A percentile compares a stretch with the other conserved stretches of the same genome.
Conservation (phyloP, 2,329 filamentous ascomycete genomes). For the Neonectria neomacrospora region DNA sequence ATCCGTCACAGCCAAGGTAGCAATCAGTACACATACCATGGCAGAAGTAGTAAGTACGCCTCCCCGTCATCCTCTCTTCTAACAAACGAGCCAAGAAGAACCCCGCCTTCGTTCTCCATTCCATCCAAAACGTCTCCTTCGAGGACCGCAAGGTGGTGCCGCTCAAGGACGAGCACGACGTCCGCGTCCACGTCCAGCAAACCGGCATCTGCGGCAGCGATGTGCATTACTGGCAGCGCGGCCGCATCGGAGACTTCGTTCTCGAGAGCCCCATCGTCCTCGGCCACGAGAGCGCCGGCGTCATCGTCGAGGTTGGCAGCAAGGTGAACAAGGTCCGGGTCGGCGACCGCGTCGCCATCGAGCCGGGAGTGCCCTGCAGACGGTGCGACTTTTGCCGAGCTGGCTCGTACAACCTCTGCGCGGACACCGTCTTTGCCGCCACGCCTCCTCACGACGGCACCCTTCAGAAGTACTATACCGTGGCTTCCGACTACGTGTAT, state of each 20-base stretch:
- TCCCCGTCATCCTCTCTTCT: not conserved
- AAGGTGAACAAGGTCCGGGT: too few species aligned
- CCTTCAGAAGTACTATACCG: conserved; percentile 20
- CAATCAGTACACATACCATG: conserved; percentile 8
- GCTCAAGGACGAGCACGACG: conserved; percentile 36
- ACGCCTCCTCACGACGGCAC: conserved; percentile 16
- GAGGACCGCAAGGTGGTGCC: conserved; percentile 55
- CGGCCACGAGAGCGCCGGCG: too few species aligned
- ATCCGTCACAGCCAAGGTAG: too few species aligned
- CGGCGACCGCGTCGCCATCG: conserved; percentile 53
- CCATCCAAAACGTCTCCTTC: conserved; percentile 56
- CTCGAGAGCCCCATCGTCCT: too few species aligned
- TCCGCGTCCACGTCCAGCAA: too few species aligned
- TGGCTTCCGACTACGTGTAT: conserved; percentile 20
- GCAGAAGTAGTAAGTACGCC: conserved; percentile 27
- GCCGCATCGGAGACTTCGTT: too few species aligned
- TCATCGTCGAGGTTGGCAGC: too few species aligned
- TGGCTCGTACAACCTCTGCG: too few species aligned
- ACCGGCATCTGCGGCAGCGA: too few species aligned
- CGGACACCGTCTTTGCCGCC: too few species aligned
- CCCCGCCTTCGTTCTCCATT: conserved; percentile 59
- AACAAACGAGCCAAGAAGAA: conserved; percentile 53
- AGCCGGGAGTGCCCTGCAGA: conserved; percentile 58
- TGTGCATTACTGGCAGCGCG: too few species aligned
- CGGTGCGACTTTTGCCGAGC: not conserved